Conservation (phyloP, 352 stramenopile species). For the Pythium coloratum region DNA sequence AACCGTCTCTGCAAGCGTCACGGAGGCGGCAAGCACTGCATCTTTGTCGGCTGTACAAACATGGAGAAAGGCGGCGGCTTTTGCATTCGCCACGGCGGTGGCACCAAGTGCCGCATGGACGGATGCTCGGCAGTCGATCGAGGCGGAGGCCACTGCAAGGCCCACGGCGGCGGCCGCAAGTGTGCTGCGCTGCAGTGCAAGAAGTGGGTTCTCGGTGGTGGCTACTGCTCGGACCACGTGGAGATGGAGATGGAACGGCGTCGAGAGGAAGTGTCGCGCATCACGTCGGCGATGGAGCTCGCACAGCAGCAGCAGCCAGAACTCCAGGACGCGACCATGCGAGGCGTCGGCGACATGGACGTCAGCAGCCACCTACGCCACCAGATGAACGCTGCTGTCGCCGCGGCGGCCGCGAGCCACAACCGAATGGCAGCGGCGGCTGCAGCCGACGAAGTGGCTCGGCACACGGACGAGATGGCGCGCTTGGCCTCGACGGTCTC, state of each 20-base stretch:
- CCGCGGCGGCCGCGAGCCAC: constrained; percentile 20
- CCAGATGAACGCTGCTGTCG: constrained; percentile 15
- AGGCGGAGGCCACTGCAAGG: constrained; percentile 83
- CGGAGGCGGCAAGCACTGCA: constrained; percentile 70
- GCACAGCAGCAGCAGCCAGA: constrained; percentile 18
- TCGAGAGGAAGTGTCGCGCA: constrained; percentile 22
- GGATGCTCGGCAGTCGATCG: constrained; percentile 70
- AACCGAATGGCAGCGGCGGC: constrained; percentile 24
- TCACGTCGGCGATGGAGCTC: constrained; percentile 33
- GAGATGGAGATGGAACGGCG: constrained; percentile 38
- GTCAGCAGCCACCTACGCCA: constrained; percentile 2
- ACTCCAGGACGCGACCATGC: background rate
- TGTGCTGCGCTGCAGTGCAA: constrained; percentile 69
- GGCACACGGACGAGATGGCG: constrained; percentile 56
- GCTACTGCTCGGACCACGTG: constrained; percentile 69
- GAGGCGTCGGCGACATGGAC: background rate
- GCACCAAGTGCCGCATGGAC: constrained; percentile 70
- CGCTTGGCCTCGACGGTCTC: constrained; percentile 50
- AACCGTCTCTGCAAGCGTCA: constrained; percentile 85
- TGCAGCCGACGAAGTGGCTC: constrained; percentile 37
- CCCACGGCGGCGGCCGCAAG: constrained; percentile 82
- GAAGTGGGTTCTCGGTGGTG: constrained; percentile 77
- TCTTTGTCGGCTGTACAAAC: constrained; percentile 74
- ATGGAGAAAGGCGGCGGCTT: constrained; percentile 84
- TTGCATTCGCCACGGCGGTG: constrained; percentile 82